A percentile compares a stretch with the other conserved stretches of the same genome.
These are phyloP conservation scores for Iberis pinnata DNA, from an alignment of 345 rosid genomes.

Conservation along the genomic window DNA sequence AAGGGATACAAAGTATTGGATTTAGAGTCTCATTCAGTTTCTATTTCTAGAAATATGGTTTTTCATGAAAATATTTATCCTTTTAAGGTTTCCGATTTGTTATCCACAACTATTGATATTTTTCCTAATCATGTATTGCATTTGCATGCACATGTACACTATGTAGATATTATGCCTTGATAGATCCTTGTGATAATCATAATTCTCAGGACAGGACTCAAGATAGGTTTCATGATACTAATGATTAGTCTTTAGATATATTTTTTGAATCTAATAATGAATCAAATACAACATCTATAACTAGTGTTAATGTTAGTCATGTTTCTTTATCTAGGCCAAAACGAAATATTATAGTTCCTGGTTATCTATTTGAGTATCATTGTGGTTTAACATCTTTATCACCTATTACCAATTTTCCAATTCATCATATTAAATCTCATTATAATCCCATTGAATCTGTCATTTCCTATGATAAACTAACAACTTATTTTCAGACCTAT, in stretches of 20 bases:
- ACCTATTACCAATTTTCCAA: too few relatives aligned
- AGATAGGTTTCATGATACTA: too few relatives aligned
- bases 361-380: not conserved
- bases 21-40: not conserved
- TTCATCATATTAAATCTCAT: not conserved
- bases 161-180: not conserved
- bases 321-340: not conserved
- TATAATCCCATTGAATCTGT: not conserved
- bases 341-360: not conserved
- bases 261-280: too few relatives aligned
- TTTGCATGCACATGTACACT: not conserved
- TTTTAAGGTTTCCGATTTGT: not conserved
- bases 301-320: not conserved
- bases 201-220: too few relatives aligned
- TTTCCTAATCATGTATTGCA: not conserved
- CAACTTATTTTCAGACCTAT: not conserved
- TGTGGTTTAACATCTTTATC: not conserved
- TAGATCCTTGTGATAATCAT: too few relatives aligned
- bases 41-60: not conserved
- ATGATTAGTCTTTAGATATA: too few relatives aligned
- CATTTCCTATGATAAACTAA: not conserved
- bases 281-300: too few relatives aligned
- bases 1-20: not conserved
- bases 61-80: not conserved
- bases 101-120: too few relatives aligned